Base-by-base conservation (phyloP, 2,329 filamentous ascomycete genomes). In the Aspergillus felis region DNA sequence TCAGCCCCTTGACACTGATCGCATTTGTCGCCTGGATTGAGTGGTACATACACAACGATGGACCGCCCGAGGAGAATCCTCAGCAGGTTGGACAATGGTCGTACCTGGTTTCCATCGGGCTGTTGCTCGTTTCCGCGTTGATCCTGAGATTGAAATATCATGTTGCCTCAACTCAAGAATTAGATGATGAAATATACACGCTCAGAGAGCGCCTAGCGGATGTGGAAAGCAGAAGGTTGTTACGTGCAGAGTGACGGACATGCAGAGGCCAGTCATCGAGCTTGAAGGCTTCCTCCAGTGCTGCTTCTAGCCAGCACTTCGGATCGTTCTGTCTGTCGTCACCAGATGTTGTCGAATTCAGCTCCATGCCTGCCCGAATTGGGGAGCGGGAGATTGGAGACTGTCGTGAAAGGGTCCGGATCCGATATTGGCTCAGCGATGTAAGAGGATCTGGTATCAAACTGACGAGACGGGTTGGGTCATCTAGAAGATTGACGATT, bases 21-120 rank as follows among this genome's bases (percentile, higher is more conserved):
- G 70, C 68, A 0, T 73, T 73, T 50, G 65, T 73, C 1, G 57
- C 60, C 7, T 73, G 69, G 68, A 68, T 69, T n/a, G 70, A 73
- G 51, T 68, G 62, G 53, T 70, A 65, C 55, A 71, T 73, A 8
- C 53, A 61, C 29, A 61, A 68, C 12, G 70, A 73, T 44, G 68
- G 69, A 1, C 64, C 68, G 0, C 59, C 64, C 0, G 62, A 67
- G 32, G 70, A 73, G 52, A 62, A 57, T 41, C 64, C 67, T 0
- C 59, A 65, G 22, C 69, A 72, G 46, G 70, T 73, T 12, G 70
- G 68, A 8, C 70, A 73, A 51, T 73, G 70, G 70, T 60, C 63
- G 2, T 65, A 63, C 17, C 44, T 69, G 6, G 66, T 67, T 4
- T 64, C 67, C 3, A 63, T 72, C 22, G 67, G 55, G 2, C 55